A percentile compares a stretch with the other conserved stretches of the same genome.
Evolutionary conservation across 805 yeast genomes (phyloP).

Genomic region (Debaryomyces hansenii): DNA sequence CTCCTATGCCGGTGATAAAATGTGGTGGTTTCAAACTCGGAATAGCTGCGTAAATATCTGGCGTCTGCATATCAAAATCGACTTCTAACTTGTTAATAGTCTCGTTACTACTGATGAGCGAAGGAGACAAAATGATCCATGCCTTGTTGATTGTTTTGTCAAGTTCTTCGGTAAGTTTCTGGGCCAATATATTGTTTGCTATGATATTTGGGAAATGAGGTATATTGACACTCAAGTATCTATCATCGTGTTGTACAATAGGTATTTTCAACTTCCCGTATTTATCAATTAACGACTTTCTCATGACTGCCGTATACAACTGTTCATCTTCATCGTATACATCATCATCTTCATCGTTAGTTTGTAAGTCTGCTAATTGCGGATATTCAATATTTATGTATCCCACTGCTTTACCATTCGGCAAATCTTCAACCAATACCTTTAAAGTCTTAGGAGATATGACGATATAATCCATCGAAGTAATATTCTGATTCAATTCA

Average conservation of each 20-base stretch:
- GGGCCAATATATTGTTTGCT: conserved; percentile 30
- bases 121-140: conserved; percentile 39
- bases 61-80: conserved; percentile 1
- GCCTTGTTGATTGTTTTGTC: conserved; percentile 7
- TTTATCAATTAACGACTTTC: conserved; percentile 17
- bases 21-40: conserved; percentile 57
- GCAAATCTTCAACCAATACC: conserved; percentile 17
- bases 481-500: conserved; percentile 10
- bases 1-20: conserved; percentile 58
- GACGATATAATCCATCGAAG: conserved; percentile 20
- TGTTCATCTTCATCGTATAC: conserved; percentile 54
- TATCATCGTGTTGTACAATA: conserved; percentile 11
- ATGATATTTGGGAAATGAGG: conserved; percentile 40
- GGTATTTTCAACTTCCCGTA: conserved; percentile 25
- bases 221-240: conserved; percentile 19
- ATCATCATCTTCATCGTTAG: conserved; percentile 16
- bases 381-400: conserved; percentile 10
- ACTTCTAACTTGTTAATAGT: conserved; percentile 23
- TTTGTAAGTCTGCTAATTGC: conserved; percentile 5
- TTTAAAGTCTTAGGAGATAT: conserved; percentile 29
- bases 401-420: conserved; percentile 6
- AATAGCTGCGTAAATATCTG: conserved; percentile 7
- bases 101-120: conserved; percentile 30
- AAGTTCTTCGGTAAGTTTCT: conserved; percentile 15
- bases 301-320: conserved; percentile 38